phyloP scores from a whole-genome alignment of 768 basidiomycete genomes.

The Lactifluus pinguis region DNA sequence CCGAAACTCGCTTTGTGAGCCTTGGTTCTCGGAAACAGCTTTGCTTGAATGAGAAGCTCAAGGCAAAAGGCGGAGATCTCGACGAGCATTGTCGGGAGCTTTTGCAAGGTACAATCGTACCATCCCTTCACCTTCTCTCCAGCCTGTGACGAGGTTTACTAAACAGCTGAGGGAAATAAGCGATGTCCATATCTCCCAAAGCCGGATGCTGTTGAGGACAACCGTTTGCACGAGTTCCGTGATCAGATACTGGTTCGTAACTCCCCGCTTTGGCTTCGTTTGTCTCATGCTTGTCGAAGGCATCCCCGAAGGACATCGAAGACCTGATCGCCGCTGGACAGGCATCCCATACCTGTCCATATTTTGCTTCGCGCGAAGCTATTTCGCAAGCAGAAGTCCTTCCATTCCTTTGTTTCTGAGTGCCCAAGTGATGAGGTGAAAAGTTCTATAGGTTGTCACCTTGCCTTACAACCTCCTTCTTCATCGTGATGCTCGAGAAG shows the following conservation, averaged over 20 bases:
- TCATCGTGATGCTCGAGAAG: slow-evolving; percentile 73
- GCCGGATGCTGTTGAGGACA: slow-evolving; percentile 45
- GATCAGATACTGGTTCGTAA: slow-evolving; percentile 72
- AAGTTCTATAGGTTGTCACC: slow-evolving; percentile 57
- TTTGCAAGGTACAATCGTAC: slow-evolving; percentile 42
- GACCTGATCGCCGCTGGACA: slow-evolving; percentile 74
- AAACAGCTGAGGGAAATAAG: slow-evolving; percentile 49
- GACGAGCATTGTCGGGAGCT: slow-evolving; percentile 86
- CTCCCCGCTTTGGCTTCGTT: background rate
- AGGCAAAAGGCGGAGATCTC: slow-evolving; percentile 52
- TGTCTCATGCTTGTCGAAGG: slow-evolving; percentile 35
- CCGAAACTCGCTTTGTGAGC: slow-evolving; percentile 57
- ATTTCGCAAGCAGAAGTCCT: slow-evolving; percentile 83
- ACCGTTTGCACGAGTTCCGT: slow-evolving; percentile 67
- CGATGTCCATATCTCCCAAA: slow-evolving; percentile 74
- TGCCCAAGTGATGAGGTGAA: background rate
- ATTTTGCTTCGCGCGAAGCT: slow-evolving; percentile 83
- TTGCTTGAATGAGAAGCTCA: slow-evolving; percentile 81
- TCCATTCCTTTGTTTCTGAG: background rate
- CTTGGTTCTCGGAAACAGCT: slow-evolving; percentile 86
- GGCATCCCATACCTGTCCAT: slow-evolving; percentile 70
- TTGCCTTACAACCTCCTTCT: slow-evolving; percentile 91
- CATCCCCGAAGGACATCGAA: slow-evolving; percentile 88
- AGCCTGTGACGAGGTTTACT: background rate
- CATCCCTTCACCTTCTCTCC: background rate